A percentile compares a stretch with the other conserved stretches of the same genome.
Evolutionary conservation across 768 basidiomycete genomes (phyloP).

Genomic region (Mycena epipterygia): DNA sequence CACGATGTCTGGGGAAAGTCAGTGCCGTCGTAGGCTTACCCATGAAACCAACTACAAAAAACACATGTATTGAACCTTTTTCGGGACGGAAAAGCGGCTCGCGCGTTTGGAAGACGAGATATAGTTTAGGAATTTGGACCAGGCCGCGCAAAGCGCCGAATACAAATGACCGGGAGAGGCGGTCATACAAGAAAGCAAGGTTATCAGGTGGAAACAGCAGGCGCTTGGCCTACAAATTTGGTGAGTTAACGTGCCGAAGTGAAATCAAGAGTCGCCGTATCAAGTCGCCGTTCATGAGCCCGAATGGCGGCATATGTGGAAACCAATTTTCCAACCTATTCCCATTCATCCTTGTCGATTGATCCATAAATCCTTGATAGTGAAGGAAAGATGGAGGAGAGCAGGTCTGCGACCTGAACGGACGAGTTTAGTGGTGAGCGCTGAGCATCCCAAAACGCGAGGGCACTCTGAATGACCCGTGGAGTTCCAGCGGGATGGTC

Average conservation of each 20-base stretch:
- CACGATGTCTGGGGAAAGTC: no score
- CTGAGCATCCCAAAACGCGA: background rate
- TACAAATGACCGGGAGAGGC: background rate
- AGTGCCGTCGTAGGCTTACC: no score
- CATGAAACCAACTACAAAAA: background rate
- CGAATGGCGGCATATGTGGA: background rate
- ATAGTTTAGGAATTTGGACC: constrained; percentile 1
- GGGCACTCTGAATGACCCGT: constrained; percentile 1
- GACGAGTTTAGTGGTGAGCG: background rate
- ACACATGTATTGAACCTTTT: background rate
- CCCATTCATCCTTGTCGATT: background rate
- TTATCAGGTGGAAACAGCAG: background rate
- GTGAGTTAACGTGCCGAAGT: background rate
- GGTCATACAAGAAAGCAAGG: no score
- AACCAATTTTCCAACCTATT: background rate
- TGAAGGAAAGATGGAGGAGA: constrained; percentile 8
- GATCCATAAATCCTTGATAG: background rate
- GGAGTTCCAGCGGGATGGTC: background rate
- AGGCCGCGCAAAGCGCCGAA: background rate
- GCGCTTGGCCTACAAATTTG: background rate
- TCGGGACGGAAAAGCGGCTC: constrained; percentile 1
- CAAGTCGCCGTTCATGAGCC: background rate
- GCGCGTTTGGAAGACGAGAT: constrained; percentile 2
- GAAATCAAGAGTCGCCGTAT: background rate
- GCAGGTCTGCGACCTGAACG: background rate